These are phyloP conservation scores for Adenanthera pavonina DNA, from an alignment of 306 rosid genomes.

Conservation along the genomic window DNA sequence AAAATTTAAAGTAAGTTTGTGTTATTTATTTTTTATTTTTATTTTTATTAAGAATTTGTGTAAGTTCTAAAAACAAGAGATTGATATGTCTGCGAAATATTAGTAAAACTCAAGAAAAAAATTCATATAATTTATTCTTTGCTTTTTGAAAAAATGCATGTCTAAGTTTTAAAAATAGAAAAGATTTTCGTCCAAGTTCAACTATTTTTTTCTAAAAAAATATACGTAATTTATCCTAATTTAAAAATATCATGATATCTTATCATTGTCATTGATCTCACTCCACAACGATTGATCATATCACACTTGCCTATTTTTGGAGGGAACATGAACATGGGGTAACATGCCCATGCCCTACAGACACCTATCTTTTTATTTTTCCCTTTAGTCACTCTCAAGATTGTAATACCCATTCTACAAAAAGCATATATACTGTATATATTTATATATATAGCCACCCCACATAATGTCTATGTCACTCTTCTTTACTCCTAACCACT, in stretches of 20 bases:
- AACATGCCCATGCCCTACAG: slow-evolving; percentile 55
- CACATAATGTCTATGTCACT: slow-evolving; percentile 23
- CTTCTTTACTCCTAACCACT: slow-evolving; percentile 19
- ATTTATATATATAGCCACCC: background rate
- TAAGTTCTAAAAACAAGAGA: too few relatives aligned
- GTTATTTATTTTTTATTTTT: too few relatives aligned
- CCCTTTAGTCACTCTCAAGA: slow-evolving; percentile 56
- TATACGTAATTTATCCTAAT: background rate
- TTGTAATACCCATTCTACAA: slow-evolving; percentile 40
- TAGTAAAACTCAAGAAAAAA: too few relatives aligned
- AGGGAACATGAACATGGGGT: slow-evolving; percentile 43
- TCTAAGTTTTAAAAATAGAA: background rate
- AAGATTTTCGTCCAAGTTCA: background rate
- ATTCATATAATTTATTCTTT: too few relatives aligned
- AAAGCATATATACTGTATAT: background rate
- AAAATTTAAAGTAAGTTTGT: too few relatives aligned
- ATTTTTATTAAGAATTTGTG: too few relatives aligned
- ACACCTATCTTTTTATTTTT: slow-evolving; percentile 11
- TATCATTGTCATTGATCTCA: background rate
- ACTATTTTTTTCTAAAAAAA: background rate
- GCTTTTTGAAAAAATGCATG: background rate
- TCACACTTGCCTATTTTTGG: slow-evolving; percentile 34
- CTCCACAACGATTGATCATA: background rate
- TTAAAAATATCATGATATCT: background rate
- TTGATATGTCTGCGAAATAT: too few relatives aligned